These are phyloP conservation scores for Emmonsia crescens DNA, from an alignment of 2,329 filamentous ascomycete genomes.

Conservation along the genomic window DNA sequence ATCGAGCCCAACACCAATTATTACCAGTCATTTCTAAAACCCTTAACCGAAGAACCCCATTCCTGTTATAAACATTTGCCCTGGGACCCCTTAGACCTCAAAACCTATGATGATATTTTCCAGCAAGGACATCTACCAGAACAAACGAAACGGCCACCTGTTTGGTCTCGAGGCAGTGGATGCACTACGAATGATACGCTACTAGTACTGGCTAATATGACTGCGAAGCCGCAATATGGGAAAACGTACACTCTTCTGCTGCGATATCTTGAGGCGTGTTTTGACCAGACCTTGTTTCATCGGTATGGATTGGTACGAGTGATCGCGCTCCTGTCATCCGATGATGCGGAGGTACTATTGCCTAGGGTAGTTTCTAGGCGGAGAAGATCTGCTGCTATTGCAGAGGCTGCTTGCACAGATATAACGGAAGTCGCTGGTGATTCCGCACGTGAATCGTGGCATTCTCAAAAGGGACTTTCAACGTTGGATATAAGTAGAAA, in stretches of 20 bases:
- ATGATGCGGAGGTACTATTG: slow-evolving; percentile 49
- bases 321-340: slow-evolving; percentile 58
- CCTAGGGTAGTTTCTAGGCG: slow-evolving; percentile 49
- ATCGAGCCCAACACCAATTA: slow-evolving; percentile 57
- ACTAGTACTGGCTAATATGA: slow-evolving; percentile 60
- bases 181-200: slow-evolving; percentile 58
- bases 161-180: slow-evolving; percentile 25
- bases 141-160: slow-evolving; percentile 37
- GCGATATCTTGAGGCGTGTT: slow-evolving; percentile 52
- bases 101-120: slow-evolving; percentile 38
- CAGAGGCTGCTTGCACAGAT: slow-evolving; percentile 45
- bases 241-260: slow-evolving; percentile 42
- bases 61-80: slow-evolving; percentile 40
- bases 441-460: slow-evolving; percentile 22
- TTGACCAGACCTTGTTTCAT: slow-evolving; percentile 53
- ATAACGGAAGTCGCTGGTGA: slow-evolving; percentile 21
- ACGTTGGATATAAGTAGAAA: slow-evolving; percentile 16
- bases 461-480: slow-evolving; percentile 18
- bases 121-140: slow-evolving; percentile 37
- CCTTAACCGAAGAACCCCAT: slow-evolving; percentile 42
- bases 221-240: slow-evolving; percentile 47
- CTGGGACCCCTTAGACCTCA: slow-evolving; percentile 48
- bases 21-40: slow-evolving; percentile 52
- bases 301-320: slow-evolving; percentile 68
- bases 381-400: slow-evolving; percentile 46